phyloP scores from a whole-genome alignment of 2,329 filamentous ascomycete genomes.

The Cladosporium sp. region DNA sequence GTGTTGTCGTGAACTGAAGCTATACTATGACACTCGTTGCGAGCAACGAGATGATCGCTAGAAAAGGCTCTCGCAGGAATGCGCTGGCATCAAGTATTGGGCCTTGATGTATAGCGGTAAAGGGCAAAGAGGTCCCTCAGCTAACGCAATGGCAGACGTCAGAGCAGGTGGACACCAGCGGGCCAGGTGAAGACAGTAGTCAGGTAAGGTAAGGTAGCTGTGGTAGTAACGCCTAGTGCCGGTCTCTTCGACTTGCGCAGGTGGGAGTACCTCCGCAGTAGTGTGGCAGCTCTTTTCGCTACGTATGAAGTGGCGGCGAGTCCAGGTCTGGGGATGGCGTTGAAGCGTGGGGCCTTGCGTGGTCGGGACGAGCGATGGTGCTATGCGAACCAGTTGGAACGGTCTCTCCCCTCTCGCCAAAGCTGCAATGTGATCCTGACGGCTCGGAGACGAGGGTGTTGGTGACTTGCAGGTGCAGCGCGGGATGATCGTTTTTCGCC shows the following conservation, averaged over 20 bases:
- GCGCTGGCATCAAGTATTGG: constrained; percentile 15
- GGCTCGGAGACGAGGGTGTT: neutral
- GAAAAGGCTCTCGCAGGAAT: constrained; percentile 11
- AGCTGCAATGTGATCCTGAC: constrained; percentile 11
- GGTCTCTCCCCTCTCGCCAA: constrained; percentile 6
- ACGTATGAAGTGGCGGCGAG: too few relatives aligned
- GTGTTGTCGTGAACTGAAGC: constrained; percentile 1
- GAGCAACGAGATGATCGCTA: neutral
- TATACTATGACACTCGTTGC: constrained; percentile 18
- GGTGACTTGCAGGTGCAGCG: constrained; percentile 24
- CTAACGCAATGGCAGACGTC: constrained; percentile 1
- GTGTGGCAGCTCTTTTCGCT: too few relatives aligned
- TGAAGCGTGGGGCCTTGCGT: constrained; percentile 7
- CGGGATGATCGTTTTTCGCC: constrained; percentile 15
- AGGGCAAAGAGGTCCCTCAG: neutral
- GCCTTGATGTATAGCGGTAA: neutral
- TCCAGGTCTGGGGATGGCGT: constrained; percentile 4
- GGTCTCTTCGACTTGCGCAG: constrained; percentile 15
- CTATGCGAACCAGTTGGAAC: constrained; percentile 11
- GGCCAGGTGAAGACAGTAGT: neutral
- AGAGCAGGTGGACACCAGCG: neutral
- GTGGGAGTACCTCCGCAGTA: neutral
- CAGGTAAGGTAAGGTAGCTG: too few relatives aligned
- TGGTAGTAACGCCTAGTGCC: neutral
- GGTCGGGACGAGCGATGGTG: neutral